These are phyloP conservation scores for Diplogelasinospora grovesii DNA, from an alignment of 495 filamentous ascomycete species.

Conservation along the genomic window DNA sequence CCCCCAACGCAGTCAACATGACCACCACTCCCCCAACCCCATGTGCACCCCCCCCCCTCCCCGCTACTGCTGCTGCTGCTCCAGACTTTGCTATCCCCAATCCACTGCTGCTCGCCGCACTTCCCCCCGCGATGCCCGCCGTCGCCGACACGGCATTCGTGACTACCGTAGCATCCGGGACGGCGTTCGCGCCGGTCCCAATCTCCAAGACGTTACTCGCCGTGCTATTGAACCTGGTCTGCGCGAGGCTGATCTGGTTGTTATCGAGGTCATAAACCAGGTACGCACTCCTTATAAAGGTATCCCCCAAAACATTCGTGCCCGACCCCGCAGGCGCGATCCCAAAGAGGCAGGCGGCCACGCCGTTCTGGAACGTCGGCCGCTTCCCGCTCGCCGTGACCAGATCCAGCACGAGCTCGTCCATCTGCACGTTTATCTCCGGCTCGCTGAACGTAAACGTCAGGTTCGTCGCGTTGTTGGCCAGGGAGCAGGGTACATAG, in stretches of 20 bases:
- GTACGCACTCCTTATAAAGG: conserved; percentile 86
- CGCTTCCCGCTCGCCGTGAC: conserved; percentile 39
- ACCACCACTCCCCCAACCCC: background rate
- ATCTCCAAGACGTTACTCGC: conserved; percentile 65
- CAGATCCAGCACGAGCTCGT: conserved; percentile 70
- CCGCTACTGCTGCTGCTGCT: too few species aligned
- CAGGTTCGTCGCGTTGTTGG: conserved; percentile 49
- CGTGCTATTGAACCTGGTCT: conserved; percentile 75
- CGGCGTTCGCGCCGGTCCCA: conserved; percentile 49
- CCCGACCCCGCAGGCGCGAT: conserved; percentile 63
- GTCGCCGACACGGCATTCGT: conserved; percentile 55
- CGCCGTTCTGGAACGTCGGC: conserved; percentile 56
- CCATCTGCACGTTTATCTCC: conserved; percentile 64
- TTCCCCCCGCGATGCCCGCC: conserved; percentile 19
- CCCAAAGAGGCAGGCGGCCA: conserved; percentile 63
- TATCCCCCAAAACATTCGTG: conserved; percentile 76
- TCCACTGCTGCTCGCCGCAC: background rate
- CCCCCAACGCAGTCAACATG: too few species aligned
- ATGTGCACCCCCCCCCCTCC: background rate
- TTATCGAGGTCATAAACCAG: conserved; percentile 87
- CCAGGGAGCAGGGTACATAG: conserved; percentile 67
- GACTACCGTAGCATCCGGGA: conserved; percentile 68
- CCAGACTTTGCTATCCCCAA: background rate
- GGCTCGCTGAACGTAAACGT: conserved; percentile 63
- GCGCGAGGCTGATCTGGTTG: conserved; percentile 81